Conservation (phyloP, 2,329 filamentous ascomycete genomes). For the Colletotrichum eremochloae region DNA sequence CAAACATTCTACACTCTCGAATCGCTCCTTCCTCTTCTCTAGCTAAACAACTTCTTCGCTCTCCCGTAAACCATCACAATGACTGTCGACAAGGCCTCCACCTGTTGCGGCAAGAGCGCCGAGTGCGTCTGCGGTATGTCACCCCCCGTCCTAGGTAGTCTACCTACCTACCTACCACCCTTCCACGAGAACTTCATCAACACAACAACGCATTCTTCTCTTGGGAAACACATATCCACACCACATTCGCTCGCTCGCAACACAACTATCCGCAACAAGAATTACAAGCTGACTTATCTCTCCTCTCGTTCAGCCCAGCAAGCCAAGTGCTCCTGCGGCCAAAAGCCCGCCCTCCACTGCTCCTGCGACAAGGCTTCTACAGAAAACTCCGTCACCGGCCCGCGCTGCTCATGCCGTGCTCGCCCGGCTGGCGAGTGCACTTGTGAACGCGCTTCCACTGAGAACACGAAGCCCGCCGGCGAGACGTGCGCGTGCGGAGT, state of each 20-base stretch:
- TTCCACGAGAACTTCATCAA: constrained; percentile 10
- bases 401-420: constrained; percentile 86
- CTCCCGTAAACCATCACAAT: constrained; percentile 46
- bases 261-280: background rate
- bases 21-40: background rate
- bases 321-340: constrained; percentile 88
- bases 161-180: background rate
- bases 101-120: constrained; percentile 68
- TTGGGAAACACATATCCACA: background rate
- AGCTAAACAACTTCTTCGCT: background rate
- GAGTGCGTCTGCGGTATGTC: constrained; percentile 71
- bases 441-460: constrained; percentile 77
- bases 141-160: constrained; percentile 1
- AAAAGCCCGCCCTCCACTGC: constrained; percentile 89
- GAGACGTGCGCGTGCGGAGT: constrained; percentile 82
- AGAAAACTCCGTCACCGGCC: constrained; percentile 81
- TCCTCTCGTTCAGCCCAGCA: constrained; percentile 63
- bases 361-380: constrained; percentile 80
- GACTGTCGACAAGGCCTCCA: constrained; percentile 57
- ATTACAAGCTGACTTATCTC: constrained; percentile 18
- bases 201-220: background rate
- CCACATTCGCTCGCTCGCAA: constrained; percentile 22
- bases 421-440: constrained; percentile 85
- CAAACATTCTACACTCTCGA: background rate
- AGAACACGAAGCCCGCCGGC: constrained; percentile 75